A percentile compares a stretch with the other conserved stretches of the same genome.
These are phyloP conservation scores for Tulasnella sp. DNA, from an alignment of 768 basidiomycete species.

Conservation along the genomic window DNA sequence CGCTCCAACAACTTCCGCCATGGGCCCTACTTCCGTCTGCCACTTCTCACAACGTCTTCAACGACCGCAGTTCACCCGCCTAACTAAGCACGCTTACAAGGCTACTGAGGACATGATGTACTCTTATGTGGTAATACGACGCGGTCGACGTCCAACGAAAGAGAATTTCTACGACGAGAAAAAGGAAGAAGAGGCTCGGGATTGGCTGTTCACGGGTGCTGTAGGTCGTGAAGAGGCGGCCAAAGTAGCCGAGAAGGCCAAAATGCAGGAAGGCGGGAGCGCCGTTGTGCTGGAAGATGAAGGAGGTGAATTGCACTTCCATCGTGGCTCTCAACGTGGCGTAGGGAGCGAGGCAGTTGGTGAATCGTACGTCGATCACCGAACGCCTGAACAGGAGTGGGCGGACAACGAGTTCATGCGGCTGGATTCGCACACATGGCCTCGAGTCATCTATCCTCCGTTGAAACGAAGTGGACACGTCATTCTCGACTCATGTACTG, in stretches of 20 bases:
- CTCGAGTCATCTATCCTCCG: conserved; percentile 86
- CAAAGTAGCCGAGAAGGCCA: conserved; percentile 23
- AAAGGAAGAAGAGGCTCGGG: not conserved
- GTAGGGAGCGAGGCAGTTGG: conserved; percentile 16
- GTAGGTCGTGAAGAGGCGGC: not conserved
- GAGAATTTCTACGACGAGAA: not conserved
- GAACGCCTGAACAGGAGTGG: conserved; percentile 2
- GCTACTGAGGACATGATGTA: conserved; percentile 86
- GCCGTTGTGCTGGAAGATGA: conserved; percentile 25
- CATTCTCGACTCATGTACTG: conserved; percentile 79
- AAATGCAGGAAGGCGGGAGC: conserved; percentile 21
- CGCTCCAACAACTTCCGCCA: not conserved
- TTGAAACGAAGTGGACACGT: conserved; percentile 87
- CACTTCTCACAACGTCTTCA: conserved; percentile 84
- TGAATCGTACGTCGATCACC: not conserved
- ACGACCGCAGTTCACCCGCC: conserved; percentile 74
- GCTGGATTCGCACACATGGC: conserved; percentile 78
- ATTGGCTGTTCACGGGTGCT: not conserved
- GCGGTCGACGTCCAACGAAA: conserved; percentile 57
- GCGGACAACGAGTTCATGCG: conserved; percentile 41
- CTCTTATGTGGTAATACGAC: conserved; percentile 81
- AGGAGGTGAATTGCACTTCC: conserved; percentile 16
- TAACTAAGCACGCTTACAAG: conserved; percentile 74
- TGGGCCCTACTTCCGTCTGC: conserved; percentile 37
- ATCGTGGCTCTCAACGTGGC: not conserved